Percentiles rank a stretch among this genome's conserved stretches.
Evolutionary conservation across 1,139 yeast genomes (phyloP).

Genomic region (Taphrina wiesneri): DNA sequence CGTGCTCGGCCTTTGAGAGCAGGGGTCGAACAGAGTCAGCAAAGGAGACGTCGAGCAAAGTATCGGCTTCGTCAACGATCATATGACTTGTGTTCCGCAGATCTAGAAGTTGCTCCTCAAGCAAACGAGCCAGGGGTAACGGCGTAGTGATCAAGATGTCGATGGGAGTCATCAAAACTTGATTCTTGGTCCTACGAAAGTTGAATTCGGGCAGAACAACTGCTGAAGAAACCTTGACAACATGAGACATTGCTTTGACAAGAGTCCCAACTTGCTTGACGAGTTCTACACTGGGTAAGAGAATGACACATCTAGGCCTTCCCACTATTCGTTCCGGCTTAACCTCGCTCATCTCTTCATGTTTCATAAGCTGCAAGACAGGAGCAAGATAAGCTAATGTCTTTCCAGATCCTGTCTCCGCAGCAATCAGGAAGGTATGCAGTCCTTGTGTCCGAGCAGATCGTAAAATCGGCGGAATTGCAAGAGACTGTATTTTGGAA

Average conservation of each 20-base stretch:
- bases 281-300: slow-evolving; percentile 86
- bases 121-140: slow-evolving; percentile 40
- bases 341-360: slow-evolving; percentile 39
- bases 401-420: slow-evolving; percentile 96
- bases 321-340: slow-evolving; percentile 37
- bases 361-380: slow-evolving; percentile 63
- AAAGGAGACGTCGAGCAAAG: slow-evolving; percentile 83
- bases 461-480: slow-evolving; percentile 49
- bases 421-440: slow-evolving; percentile 77
- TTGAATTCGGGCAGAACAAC: slow-evolving; percentile 41
- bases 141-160: slow-evolving; percentile 89
- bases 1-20: slow-evolving; percentile 54
- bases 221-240: slow-evolving; percentile 43
- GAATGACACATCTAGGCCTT: slow-evolving; percentile 62
- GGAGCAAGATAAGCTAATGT: slow-evolving; percentile 89
- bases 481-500: slow-evolving; percentile 63
- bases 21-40: slow-evolving; percentile 64
- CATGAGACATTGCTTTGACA: slow-evolving; percentile 59
- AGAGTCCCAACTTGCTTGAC: slow-evolving; percentile 73
- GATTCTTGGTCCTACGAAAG: slow-evolving; percentile 31
- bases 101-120: slow-evolving; percentile 31
- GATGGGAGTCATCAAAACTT: slow-evolving; percentile 49
- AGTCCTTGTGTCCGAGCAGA: slow-evolving; percentile 44
- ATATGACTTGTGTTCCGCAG: slow-evolving; percentile 51
- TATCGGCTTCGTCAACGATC: slow-evolving; percentile 94